phyloP scores from a whole-genome alignment of 2,329 filamentous ascomycete species.

The Pseudogymnoascus sp. region DNA sequence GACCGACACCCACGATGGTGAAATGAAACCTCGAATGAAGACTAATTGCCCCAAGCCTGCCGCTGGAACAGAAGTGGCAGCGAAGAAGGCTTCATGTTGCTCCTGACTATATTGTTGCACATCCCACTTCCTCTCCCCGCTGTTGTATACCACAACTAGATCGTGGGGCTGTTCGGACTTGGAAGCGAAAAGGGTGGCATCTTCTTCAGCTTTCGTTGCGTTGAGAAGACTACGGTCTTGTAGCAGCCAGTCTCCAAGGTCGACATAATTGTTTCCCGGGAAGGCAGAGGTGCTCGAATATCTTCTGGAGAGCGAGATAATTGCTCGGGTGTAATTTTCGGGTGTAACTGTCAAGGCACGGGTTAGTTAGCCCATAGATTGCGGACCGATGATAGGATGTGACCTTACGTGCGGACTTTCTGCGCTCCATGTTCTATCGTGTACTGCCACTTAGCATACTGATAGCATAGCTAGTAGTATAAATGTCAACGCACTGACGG shows the following conservation, averaged over 20 bases:
- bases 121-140: conserved; percentile 13
- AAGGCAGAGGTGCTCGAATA: conserved; percentile 12
- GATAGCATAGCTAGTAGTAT: not conserved
- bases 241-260: conserved; percentile 12
- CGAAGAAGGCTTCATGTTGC: conserved; percentile 10
- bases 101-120: conserved; percentile 14
- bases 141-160: conserved; percentile 13
- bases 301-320: conserved; percentile 13
- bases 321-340: conserved; percentile 21
- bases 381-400: not conserved
- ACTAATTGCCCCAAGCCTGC: conserved; percentile 11
- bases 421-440: conserved; percentile 2
- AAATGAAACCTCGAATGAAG: conserved; percentile 12
- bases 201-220: conserved; percentile 5
- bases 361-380: conserved; percentile 1
- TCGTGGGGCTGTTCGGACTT: conserved; percentile 11
- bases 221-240: conserved; percentile 12
- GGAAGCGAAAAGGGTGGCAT: conserved; percentile 10
- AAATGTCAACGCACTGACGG: not conserved
- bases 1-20: conserved; percentile 13
- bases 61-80: conserved; percentile 1
- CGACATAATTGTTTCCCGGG: conserved; percentile 13
- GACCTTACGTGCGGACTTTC: not conserved
- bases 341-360: conserved; percentile 2
- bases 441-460: not conserved